Conservation (phyloP, 176 grass and related monocot genomes). For the Musa troglodytarum region DNA sequence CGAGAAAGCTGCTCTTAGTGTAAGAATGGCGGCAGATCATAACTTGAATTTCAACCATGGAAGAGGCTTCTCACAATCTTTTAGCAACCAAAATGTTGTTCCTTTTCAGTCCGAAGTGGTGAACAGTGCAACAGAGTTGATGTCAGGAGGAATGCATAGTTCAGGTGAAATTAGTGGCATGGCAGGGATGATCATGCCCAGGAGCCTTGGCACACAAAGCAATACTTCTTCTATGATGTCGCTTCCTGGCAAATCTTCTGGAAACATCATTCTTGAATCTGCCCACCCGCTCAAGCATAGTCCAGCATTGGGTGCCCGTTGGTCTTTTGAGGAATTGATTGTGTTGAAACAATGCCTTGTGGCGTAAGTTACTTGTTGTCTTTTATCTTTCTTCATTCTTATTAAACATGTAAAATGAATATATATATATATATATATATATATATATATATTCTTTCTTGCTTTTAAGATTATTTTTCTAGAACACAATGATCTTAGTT, state of each 20-base stretch:
- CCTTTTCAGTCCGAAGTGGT: conserved; percentile 62
- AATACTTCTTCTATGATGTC: conserved; percentile 30
- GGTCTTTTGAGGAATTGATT: conserved; percentile 53
- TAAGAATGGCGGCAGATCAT: conserved; percentile 65
- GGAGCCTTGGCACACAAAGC: conserved; percentile 23
- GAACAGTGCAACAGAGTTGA: conserved; percentile 3
- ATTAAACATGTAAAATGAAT: neutral
- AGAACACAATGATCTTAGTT: no score
- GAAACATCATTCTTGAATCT: conserved; percentile 29
- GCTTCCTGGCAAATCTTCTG: conserved; percentile 44
- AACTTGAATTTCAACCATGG: conserved; percentile 71
- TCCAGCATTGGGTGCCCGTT: conserved; percentile 40
- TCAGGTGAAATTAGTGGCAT: conserved; percentile 34
- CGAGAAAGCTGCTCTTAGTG: neutral
- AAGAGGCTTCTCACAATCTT: conserved; percentile 39
- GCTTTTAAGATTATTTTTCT: no score
- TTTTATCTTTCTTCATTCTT: neutral
- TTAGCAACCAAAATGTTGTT: conserved; percentile 69
- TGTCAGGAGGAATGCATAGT: conserved; percentile 30
- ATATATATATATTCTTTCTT: neutral
- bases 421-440: neutral
- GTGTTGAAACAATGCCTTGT: conserved; percentile 65
- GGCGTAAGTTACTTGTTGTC: conserved; percentile 26
- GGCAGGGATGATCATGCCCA: conserved; percentile 33
- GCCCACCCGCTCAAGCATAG: conserved; percentile 53